Evolutionary conservation across 345 rosid species (phyloP), one percentile per base, ranked within the genome.

Genomic region (Boechera stricta): DNA sequence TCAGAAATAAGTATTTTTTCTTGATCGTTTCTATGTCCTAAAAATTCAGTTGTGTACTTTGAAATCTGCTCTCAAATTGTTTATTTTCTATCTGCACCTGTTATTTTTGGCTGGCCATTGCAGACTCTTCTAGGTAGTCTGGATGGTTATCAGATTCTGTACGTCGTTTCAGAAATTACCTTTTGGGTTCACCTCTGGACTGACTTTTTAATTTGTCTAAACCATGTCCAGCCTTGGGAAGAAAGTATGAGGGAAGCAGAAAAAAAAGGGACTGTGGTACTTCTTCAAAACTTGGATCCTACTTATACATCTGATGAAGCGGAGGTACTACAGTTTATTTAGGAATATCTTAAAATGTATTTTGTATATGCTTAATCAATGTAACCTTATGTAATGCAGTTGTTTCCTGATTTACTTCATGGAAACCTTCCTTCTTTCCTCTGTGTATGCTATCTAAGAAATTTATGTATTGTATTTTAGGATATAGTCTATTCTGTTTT

Each of bases 281-380:
- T 92, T 56, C 91, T 92, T 68, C 91, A 65, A 66, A 92, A 92
- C 82, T 76, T 94, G 87, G 92, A 84, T 82, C 93, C 93, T 59
- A 69, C 86, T 49, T 92, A 64, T 78, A 86, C 88, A 54, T 83
- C 92, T 56, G 65, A 64, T 2, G 95, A 89, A 71, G 93, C 92
- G 41, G 86, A 90, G 94, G 98, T 94, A 87, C 73, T 60, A 29
- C 18, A 53, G 44, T 62, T 42, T 60, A 4, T 54, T 79, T 68
- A 57, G 24, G 38, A 69, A 7, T 48, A 24, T 61, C 29, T 62
- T 68, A 18, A 11, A 12, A 57, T 32, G 15, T 26, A 33, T 66
- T 18, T 7, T 64, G 51, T 29, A 41, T 42, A 42, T 65, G 26
- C 56, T 31, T 54, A 65, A 45, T 21, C 24, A 42, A 36, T 58